These are phyloP conservation scores for Colletotrichum cuscutae DNA, from an alignment of 2,329 filamentous ascomycete species.

Conservation along the genomic window DNA sequence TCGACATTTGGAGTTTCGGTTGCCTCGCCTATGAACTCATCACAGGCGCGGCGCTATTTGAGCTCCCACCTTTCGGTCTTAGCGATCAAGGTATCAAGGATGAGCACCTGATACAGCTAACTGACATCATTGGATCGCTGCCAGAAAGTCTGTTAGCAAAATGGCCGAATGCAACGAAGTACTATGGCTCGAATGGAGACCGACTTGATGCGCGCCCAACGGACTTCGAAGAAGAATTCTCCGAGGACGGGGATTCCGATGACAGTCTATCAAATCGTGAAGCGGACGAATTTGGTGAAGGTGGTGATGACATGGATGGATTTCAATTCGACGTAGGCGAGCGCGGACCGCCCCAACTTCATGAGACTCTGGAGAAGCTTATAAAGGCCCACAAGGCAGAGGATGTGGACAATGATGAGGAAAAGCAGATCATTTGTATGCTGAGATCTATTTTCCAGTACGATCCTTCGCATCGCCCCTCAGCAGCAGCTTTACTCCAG, in stretches of 20 bases:
- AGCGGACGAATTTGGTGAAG: neutral
- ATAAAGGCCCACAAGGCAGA: conserved; percentile 14
- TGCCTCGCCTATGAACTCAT: conserved; percentile 37
- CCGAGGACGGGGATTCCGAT: neutral
- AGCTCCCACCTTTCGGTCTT: neutral
- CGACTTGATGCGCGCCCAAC: neutral
- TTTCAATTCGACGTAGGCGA: neutral
- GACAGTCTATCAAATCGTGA: neutral
- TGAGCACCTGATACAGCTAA: conserved; percentile 34
- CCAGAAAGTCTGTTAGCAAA: conserved; percentile 32
- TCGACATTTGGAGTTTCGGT: conserved; percentile 39
- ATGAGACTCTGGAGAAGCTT: conserved; percentile 16
- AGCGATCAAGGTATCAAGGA: conserved; percentile 26
- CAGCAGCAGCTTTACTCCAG: neutral
- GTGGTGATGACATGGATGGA: neutral
- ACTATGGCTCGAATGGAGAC: conserved; percentile 26
- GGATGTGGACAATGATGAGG: conserved; percentile 14
- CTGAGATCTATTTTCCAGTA: conserved; percentile 23
- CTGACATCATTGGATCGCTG: conserved; percentile 34
- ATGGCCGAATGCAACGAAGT: conserved; percentile 29
- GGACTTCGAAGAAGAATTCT: conserved; percentile 13
- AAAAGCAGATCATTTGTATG: neutral
- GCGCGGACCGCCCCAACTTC: neutral
- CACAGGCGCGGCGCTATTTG: conserved; percentile 32
- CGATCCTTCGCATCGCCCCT: neutral